Evolutionary conservation across 768 basidiomycete genomes (phyloP), one percentile per base, ranked within the genome.

Genomic region (Heimioporus sp.): DNA sequence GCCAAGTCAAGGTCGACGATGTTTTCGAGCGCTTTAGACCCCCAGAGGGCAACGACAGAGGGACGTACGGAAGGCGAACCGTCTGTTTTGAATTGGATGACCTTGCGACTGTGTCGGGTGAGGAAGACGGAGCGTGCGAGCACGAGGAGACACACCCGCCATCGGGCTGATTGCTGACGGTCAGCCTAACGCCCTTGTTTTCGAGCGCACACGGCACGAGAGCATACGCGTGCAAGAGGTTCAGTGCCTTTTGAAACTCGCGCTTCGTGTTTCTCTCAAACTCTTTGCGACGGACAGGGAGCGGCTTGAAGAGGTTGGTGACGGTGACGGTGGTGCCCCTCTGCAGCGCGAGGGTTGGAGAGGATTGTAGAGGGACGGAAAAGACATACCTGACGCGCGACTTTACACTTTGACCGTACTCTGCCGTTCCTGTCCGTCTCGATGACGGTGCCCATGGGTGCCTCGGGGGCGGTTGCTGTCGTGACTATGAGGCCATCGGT

Each of bases 251-350:
- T 5, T 74, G 82, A 61, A 89, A 95, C 60, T 98, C 96, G 38
- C 93, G 82, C 65, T 96, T 98, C 1, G 78, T 76, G 58, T 96
- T 94, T 48, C 91, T 75, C 63, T 92, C 86, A 31, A 98, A 79
- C 60, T 98, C 97, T 66, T 95, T 95, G 7, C 92, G 78, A 5
- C 96, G 81, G 7, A 99, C 97, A 1, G 97, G 92, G 0, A 98
- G 76, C 1, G 89, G 80, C 7, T 75, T 72, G 69, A 98, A 98
- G 1, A 96, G 74, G 28, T 81, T 80, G 0, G 80, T 75, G 3
- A 97, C 69, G 0, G 73, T 72, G 17, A 94, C 79, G 0, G 95
- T 95, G 0, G 96, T 98, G 6, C 97, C 97, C 53, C 86, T 79
- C 92, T 98, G 35, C 21, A 28, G 21, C n/a, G 6, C 40, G 24